Percentiles rank a stretch among this genome's conserved stretches.
Conservation (phyloP, 768 basidiomycete genomes). For the Hemileccinum rubropunctum region DNA sequence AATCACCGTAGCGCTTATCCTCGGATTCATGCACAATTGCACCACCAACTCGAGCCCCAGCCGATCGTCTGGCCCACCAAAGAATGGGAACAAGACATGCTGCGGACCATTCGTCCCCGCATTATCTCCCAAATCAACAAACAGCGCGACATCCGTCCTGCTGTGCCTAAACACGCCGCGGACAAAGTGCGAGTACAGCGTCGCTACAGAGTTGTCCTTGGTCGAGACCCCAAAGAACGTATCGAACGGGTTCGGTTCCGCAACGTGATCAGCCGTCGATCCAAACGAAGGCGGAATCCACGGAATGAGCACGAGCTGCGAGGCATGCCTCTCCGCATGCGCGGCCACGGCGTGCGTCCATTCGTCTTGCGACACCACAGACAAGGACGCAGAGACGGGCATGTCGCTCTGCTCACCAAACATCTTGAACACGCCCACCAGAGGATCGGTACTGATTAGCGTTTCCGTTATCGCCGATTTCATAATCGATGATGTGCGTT, state of each 20-base stretch:
- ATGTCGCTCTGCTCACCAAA: conserved; percentile 73
- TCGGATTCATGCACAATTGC: conserved; percentile 66
- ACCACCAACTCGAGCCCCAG: conserved; percentile 77
- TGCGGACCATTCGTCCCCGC: conserved; percentile 34
- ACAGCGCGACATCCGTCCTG: conserved; percentile 77
- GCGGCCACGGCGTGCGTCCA: conserved; percentile 65
- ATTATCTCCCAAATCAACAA: conserved; percentile 65
- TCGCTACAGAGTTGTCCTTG: conserved; percentile 48
- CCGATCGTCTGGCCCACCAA: conserved; percentile 93
- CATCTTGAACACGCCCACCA: conserved; percentile 72
- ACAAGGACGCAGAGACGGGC: conserved; percentile 62
- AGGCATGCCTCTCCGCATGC: conserved; percentile 52
- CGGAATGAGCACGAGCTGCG: conserved; percentile 80
- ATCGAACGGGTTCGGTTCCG: conserved; percentile 67
- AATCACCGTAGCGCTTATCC: conserved; percentile 71
- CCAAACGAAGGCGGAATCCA: conserved; percentile 59
- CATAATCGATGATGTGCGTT: conserved; percentile 84
- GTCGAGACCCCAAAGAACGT: conserved; percentile 61
- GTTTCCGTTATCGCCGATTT: conserved; percentile 73
- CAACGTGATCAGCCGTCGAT: conserved; percentile 29
- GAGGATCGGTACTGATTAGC: conserved; percentile 66
- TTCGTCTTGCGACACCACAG: conserved; percentile 73
- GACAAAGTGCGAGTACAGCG: conserved; percentile 79
- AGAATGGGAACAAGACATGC: conserved; percentile 85
- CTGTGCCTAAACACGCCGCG: conserved; percentile 76